Evolutionary conservation across 139 green algal species (phyloP).

Genomic region (Tetraselmis chui): DNA sequence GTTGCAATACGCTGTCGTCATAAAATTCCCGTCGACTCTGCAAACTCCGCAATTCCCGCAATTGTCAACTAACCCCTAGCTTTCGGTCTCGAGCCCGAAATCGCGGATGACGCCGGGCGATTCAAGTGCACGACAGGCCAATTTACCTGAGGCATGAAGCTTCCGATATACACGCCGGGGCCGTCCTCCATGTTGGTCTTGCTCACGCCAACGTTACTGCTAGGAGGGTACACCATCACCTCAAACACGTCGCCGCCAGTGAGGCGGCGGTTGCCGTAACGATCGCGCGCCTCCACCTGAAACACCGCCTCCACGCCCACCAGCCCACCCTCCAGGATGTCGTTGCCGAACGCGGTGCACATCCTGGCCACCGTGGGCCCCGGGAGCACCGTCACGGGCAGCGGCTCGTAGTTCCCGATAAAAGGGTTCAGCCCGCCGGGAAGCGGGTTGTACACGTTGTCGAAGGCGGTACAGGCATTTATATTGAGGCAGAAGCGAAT

Average conservation of each 20-base stretch:
- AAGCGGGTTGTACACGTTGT: slow-evolving; percentile 18
- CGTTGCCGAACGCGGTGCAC: slow-evolving; percentile 11
- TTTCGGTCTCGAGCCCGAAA: too few species aligned
- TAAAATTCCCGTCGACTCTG: too few species aligned
- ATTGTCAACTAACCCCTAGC: too few species aligned
- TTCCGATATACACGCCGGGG: slow-evolving; percentile 5
- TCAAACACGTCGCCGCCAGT: slow-evolving; percentile 12
- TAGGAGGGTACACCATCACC: slow-evolving; percentile 10
- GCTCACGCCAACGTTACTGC: neutral
- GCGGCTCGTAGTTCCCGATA: neutral
- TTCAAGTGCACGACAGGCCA: too few species aligned
- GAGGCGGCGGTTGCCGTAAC: slow-evolving; percentile 9
- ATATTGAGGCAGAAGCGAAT: slow-evolving; percentile 8
- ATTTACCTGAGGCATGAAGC: neutral
- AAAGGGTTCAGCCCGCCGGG: neutral
- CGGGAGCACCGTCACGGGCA: neutral
- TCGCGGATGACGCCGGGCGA: too few species aligned
- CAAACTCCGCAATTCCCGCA: too few species aligned
- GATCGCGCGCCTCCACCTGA: slow-evolving; percentile 10
- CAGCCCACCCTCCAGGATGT: slow-evolving; percentile 11
- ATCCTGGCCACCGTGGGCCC: neutral
- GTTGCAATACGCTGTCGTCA: too few species aligned
- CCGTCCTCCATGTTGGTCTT: neutral
- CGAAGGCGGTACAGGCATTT: neutral
- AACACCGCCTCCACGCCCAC: slow-evolving; percentile 1